phyloP scores from a whole-genome alignment of 2,329 filamentous ascomycete genomes.

The Penicillium hordei region DNA sequence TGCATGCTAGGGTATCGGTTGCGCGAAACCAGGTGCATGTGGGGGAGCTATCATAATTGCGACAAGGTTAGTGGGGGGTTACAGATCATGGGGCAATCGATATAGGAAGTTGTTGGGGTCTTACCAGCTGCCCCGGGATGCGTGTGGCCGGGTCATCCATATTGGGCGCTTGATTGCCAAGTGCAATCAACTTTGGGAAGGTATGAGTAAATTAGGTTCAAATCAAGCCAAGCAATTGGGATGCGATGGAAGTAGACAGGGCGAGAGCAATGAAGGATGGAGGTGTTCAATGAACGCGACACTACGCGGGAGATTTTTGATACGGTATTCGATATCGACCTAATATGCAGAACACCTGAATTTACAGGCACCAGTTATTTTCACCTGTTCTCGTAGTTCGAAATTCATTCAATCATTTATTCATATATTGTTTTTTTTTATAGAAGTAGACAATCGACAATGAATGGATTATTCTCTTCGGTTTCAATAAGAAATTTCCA shows the following conservation, averaged over 20 bases:
- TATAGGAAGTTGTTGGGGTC: conserved; percentile 18
- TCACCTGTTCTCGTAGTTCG: neutral
- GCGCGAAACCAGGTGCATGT: conserved; percentile 85
- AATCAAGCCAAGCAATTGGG: conserved; percentile 11
- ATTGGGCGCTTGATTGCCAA: conserved; percentile 26
- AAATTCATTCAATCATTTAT: neutral
- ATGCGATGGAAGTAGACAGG: conserved; percentile 12
- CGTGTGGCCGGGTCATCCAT: conserved; percentile 51
- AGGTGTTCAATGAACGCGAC: conserved; percentile 20
- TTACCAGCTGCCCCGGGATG: conserved; percentile 48
- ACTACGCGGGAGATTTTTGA: conserved; percentile 40
- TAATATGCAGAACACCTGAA: conserved; percentile 24
- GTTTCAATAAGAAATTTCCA: too few relatives aligned
- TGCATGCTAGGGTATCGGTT: conserved; percentile 75
- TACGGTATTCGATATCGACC: conserved; percentile 18
- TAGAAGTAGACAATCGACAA: too few relatives aligned
- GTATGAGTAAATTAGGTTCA: neutral
- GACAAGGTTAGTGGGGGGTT: conserved; percentile 15
- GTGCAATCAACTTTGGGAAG: conserved; percentile 1
- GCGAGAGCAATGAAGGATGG: neutral
- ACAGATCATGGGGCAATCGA: neutral
- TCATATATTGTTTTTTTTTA: too few relatives aligned
- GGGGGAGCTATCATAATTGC: conserved; percentile 62
- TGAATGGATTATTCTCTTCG: neutral
- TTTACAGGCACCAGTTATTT: conserved; percentile 13